Percentiles rank a stretch among this genome's conserved stretches.
These are phyloP conservation scores for Colletotrichum phormii DNA, from an alignment of 2,329 filamentous ascomycete genomes.

Conservation along the genomic window DNA sequence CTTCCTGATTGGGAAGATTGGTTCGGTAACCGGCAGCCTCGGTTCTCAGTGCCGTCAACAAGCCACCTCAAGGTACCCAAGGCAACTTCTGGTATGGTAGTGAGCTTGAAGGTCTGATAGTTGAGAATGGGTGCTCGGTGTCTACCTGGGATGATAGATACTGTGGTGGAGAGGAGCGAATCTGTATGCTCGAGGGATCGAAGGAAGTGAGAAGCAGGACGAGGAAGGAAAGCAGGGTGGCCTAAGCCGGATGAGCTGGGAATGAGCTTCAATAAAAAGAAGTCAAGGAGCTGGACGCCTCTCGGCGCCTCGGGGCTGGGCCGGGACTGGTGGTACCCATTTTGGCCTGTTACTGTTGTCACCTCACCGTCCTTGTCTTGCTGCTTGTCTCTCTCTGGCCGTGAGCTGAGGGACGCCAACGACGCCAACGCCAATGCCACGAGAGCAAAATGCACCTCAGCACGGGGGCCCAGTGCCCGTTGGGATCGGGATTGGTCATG, in stretches of 20 bases:
- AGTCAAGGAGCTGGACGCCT: slow-evolving; percentile 1
- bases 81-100: not conserved
- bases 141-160: no score
- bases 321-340: slow-evolving; percentile 10
- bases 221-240: not conserved
- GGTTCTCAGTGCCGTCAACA: not conserved
- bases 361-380: slow-evolving; percentile 12
- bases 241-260: slow-evolving; percentile 3
- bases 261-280: slow-evolving; percentile 28
- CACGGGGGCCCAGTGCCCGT: slow-evolving; percentile 8
- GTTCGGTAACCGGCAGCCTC: not conserved
- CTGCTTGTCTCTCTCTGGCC: not conserved
- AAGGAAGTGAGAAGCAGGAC: not conserved
- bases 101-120: not conserved
- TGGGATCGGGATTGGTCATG: slow-evolving; percentile 16
- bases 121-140: not conserved
- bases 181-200: not conserved
- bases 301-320: slow-evolving; percentile 17
- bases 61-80: not conserved
- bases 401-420: slow-evolving; percentile 28
- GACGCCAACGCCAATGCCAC: slow-evolving; percentile 26
- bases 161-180: not conserved
- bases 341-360: slow-evolving; percentile 28
- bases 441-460: slow-evolving; percentile 30
- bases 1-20: slow-evolving; percentile 25